Evolutionary conservation across 2,329 filamentous ascomycete genomes (phyloP).

Genomic region (Lasiodiplodia citricola): DNA sequence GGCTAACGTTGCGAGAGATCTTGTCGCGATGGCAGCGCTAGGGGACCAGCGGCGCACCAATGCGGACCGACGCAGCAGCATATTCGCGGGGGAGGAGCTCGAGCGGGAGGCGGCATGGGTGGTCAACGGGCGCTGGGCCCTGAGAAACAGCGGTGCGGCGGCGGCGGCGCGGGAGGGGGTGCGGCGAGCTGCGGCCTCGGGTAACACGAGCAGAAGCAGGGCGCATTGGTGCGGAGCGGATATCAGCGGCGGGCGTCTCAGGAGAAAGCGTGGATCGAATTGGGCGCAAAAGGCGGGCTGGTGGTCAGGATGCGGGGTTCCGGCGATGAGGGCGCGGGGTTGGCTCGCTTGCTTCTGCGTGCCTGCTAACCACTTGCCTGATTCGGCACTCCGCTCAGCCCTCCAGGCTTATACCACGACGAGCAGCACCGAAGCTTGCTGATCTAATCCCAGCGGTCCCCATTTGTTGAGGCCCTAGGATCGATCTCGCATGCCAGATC

Average conservation of each 20-base stretch:
- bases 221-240: background rate
- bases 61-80: conserved; percentile 1
- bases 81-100: background rate
- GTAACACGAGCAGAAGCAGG: background rate
- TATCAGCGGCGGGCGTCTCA: background rate
- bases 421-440: too few relatives aligned
- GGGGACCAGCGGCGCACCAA: background rate
- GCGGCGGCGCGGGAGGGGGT: background rate
- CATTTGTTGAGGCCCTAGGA: conserved; percentile 14
- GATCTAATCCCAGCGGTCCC: background rate
- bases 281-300: background rate
- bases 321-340: background rate
- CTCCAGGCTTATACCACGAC: too few relatives aligned
- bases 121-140: background rate
- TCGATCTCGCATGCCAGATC: conserved; percentile 12
- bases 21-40: background rate
- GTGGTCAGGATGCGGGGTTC: conserved; percentile 8
- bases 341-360: conserved; percentile 1
- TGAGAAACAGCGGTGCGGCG: background rate
- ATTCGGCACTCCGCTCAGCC: background rate
- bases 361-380: background rate
- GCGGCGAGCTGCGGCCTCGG: conserved; percentile 9
- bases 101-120: conserved; percentile 6
- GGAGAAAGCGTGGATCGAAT: background rate
- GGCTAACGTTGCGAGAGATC: background rate